phyloP scores from a whole-genome alignment of 768 basidiomycete genomes.

The Rhizopogon vinicolor region DNA sequence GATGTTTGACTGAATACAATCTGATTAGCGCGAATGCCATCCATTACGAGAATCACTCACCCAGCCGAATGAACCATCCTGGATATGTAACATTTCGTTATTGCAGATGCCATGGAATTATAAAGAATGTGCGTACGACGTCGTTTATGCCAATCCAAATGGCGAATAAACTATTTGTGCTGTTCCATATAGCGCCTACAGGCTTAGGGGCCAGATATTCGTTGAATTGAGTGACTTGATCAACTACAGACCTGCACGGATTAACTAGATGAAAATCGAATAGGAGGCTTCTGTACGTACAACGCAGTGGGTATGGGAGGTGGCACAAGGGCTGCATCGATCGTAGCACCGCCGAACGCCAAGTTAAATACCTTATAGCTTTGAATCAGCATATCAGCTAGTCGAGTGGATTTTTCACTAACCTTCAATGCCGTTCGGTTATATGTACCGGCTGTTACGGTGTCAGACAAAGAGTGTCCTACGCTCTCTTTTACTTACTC shows the following conservation, averaged over 20 bases:
- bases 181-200: constrained; percentile 49
- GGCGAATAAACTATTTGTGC: constrained; percentile 53
- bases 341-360: constrained; percentile 65
- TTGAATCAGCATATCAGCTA: not conserved
- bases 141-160: constrained; percentile 74
- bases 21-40: not conserved
- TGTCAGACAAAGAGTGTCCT: not conserved
- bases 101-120: not conserved
- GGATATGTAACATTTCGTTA: not conserved
- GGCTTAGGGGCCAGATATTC: constrained; percentile 42
- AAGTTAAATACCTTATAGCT: constrained; percentile 54
- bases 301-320: constrained; percentile 49
- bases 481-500: constrained; percentile 25
- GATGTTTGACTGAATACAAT: constrained; percentile 16
- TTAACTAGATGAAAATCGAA: not conserved
- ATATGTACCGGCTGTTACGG: constrained; percentile 41
- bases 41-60: constrained; percentile 5
- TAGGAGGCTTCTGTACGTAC: constrained; percentile 30
- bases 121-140: constrained; percentile 28
- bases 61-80: constrained; percentile 10
- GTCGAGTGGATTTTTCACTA: not conserved
- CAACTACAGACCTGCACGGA: constrained; percentile 24
- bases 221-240: constrained; percentile 62
- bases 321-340: constrained; percentile 50
- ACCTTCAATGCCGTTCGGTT: constrained; percentile 53